Base-by-base conservation (phyloP, 2,329 filamentous ascomycete genomes). In the Xylaria multiplex region DNA sequence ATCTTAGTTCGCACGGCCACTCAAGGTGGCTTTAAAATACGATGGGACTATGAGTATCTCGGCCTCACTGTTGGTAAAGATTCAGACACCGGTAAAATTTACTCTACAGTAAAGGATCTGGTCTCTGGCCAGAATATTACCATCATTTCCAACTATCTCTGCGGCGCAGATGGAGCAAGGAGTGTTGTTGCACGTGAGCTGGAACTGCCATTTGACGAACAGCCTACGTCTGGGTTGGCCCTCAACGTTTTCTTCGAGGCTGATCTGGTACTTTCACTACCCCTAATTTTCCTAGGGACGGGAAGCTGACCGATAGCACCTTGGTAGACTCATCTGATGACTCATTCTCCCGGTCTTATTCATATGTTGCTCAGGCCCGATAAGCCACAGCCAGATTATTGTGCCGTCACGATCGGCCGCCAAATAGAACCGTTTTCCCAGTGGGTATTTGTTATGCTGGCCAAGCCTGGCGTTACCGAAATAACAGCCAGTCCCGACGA, bases 211-310 rank as follows among this genome's bases (percentile, higher is more conserved):
- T 62, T 68, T 32, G 40, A 59, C 6, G 54, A 62, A 27, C 27
- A 27, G 27, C 27, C 27, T 14, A 59, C 42, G 7, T 59, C 62
- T n/a, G 58, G 62, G 4, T 50, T 62, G 19, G 66, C 62, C 19
- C 55, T 65, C 22, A 68, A 68, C 13, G 62, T 68, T 14, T 68
- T 48, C 54, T 68, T 68, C 22, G 59, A 68, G 35, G 66, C 66
- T 8, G 66, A 68, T 24, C 37, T 65, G 11, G 65, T 68, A 59
- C 11, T 24, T 45, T 43, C 3, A 11, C 2, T 7, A 9, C 7
- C 3, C 7, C 2, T 14, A 14, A 27, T 27, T 27, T 27, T 3
- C 27, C 27, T 27, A 11, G 43, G 50, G 19, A 19, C n/a, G 2
- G 14, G 13, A 16, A 7, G 49, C 64, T 66, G 45, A 64, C 43